phyloP scores from a whole-genome alignment of 1,284 basidiomycete genomes.

The Pisolithus thermaeus region DNA sequence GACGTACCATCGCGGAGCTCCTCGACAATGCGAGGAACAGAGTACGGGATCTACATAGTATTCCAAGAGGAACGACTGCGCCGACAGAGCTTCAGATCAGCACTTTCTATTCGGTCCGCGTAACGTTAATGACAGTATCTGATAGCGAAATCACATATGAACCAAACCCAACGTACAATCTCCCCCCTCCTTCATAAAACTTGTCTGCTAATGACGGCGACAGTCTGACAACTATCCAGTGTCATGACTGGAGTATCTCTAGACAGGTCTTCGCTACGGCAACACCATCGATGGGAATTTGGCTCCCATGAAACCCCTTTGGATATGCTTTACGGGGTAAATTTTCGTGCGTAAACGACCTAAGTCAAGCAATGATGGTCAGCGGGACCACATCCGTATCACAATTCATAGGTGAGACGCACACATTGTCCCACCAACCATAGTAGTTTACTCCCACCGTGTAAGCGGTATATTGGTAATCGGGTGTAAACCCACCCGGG shows the following conservation, averaged over 20 bases:
- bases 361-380: conserved; percentile 13
- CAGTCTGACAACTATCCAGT: neutral
- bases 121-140: too few relatives aligned
- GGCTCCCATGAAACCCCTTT: conserved; percentile 50
- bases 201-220: too few relatives aligned
- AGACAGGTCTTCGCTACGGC: conserved; percentile 32
- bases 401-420: conserved; percentile 11
- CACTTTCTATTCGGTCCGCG: too few relatives aligned
- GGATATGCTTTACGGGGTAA: conserved; percentile 41
- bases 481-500: conserved; percentile 78
- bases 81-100: too few relatives aligned
- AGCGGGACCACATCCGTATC: neutral
- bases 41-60: too few relatives aligned
- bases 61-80: too few relatives aligned
- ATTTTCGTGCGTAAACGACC: conserved; percentile 47
- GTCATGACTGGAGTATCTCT: neutral
- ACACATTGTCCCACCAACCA: conserved; percentile 72
- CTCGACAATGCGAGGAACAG: too few relatives aligned
- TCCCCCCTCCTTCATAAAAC: too few relatives aligned
- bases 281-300: conserved; percentile 47
- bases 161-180: too few relatives aligned
- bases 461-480: conserved; percentile 78
- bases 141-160: too few relatives aligned
- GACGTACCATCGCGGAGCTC: too few relatives aligned
- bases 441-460: conserved; percentile 81